Base-by-base conservation (phyloP, 2,329 filamentous ascomycete species). In the Trichoderma sp. region DNA sequence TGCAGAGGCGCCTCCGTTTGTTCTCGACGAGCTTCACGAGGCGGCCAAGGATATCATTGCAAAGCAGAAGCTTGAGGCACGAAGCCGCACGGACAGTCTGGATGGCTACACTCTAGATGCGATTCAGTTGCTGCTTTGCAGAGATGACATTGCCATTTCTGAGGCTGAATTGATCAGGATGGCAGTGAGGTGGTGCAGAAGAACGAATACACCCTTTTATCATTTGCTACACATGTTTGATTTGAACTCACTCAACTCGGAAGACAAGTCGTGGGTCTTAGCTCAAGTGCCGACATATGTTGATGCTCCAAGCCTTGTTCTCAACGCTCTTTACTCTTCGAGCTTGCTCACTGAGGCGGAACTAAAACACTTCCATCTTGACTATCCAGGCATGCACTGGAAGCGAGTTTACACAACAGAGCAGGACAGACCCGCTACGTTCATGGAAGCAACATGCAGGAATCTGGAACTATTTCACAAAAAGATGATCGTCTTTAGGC, bases 161-260 rank as follows among this genome's bases (percentile, higher is more conserved):
- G 79, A 81, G 67, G 80, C 81, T 37, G 79, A 81, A 51, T 68
- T 81, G 2, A 72, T 81, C 16, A 71, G 76, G 43, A 69, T 81
- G 55, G 70, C 76, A 2, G 59, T 74, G 30, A 69, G 71, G 8
- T 82, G 79, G 80, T 81, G 80, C 61, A 68, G 72, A 14, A 71
- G 51, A 74, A 79, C 68, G 54, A 54, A 63, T n/a, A 66, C 68
- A 10, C 69, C 72, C 3, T 72, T 80, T 5, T 70, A 75, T 34
- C 72, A 76, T 37, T 72, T 78, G 18, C 43, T 75, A 28, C 70
- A 75, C 43, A 72, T 73, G 59, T 79, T 80, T 43, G 76, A 80
- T 66, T 75, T 79, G 46, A 78, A 75, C 58, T 64, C 75, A 49
- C 67, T 80, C 3, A 73, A 64, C 3, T 69, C 72, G n/a, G 76